Percentiles rank a stretch among this genome's conserved stretches.
Conservation (phyloP, 2,329 filamentous ascomycete genomes). For the Emergomyces orientalis region DNA sequence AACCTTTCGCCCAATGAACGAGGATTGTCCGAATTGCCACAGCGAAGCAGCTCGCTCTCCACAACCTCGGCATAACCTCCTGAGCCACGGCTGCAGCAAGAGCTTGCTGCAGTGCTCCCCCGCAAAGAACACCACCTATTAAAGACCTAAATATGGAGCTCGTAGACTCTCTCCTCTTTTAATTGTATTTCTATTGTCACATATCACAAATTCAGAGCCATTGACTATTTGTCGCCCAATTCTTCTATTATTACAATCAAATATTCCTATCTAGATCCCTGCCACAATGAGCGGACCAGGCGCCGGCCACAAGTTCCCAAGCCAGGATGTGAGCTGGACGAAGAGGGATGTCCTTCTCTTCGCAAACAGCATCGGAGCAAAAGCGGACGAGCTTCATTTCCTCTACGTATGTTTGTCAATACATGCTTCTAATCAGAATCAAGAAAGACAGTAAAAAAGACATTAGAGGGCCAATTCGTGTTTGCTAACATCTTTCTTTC, state of each 20-base stretch:
- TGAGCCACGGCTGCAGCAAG: not conserved
- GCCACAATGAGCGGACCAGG: constrained; percentile 43
- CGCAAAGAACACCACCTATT: not conserved
- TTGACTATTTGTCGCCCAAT: not conserved
- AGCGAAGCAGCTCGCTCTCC: not conserved
- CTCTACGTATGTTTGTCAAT: constrained; percentile 59
- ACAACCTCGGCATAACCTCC: constrained; percentile 1
- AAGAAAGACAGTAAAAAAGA: not conserved
- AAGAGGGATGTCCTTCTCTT: constrained; percentile 86
- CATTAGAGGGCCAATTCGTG: not conserved
- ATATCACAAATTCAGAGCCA: not conserved
- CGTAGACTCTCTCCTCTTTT: not conserved
- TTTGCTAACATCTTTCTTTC: not conserved
- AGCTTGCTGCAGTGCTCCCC: not conserved
- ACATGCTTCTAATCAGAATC: not conserved
- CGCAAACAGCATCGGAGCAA: constrained; percentile 78
- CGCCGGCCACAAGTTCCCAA: constrained; percentile 69
- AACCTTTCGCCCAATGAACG: no score
- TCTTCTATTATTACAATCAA: not conserved
- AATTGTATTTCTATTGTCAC: not conserved
- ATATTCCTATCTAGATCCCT: not conserved
- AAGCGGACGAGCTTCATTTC: constrained; percentile 80
- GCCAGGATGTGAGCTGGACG: constrained; percentile 68
- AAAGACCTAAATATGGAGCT: not conserved
- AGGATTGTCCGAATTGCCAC: not conserved